phyloP scores from a whole-genome alignment of 495 filamentous ascomycete species.

The Stereocaulon alpinum region DNA sequence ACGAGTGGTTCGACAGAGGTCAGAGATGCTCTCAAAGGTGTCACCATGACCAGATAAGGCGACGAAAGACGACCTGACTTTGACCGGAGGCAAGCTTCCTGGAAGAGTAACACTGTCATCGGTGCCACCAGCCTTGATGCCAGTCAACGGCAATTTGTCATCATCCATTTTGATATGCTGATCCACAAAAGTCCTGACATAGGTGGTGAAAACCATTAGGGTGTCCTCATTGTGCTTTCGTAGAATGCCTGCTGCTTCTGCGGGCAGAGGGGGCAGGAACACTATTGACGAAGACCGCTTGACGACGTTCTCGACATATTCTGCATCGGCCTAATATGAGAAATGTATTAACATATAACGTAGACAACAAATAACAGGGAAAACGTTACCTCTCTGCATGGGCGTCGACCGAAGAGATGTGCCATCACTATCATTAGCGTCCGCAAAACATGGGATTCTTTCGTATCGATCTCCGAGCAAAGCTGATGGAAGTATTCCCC shows the following conservation, averaged over 20 bases:
- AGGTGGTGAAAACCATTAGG: constrained; percentile 51
- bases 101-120: constrained; percentile 8
- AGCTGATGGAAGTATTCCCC: constrained; percentile 57
- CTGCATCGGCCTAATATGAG: constrained; percentile 25
- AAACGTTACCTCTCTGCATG: constrained; percentile 26
- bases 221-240: constrained; percentile 51
- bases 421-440: constrained; percentile 54
- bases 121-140: constrained; percentile 33
- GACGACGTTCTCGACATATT: constrained; percentile 34
- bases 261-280: constrained; percentile 52
- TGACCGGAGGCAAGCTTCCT: constrained; percentile 16
- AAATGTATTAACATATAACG: neutral
- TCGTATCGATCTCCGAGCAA: constrained; percentile 39
- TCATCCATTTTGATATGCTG: constrained; percentile 49
- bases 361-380: neutral
- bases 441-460: constrained; percentile 30
- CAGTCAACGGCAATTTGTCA: constrained; percentile 47
- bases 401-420: constrained; percentile 54
- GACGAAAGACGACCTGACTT: constrained; percentile 54
- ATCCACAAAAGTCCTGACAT: constrained; percentile 56
- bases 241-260: constrained; percentile 43
- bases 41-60: constrained; percentile 60
- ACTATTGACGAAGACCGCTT: constrained; percentile 48
- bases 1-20: constrained; percentile 52
- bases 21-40: constrained; percentile 47